Evolutionary conservation across 2,329 filamentous ascomycete species (phyloP), one percentile per base, ranked within the genome.

Genomic region (Chlorencoelia australis): DNA sequence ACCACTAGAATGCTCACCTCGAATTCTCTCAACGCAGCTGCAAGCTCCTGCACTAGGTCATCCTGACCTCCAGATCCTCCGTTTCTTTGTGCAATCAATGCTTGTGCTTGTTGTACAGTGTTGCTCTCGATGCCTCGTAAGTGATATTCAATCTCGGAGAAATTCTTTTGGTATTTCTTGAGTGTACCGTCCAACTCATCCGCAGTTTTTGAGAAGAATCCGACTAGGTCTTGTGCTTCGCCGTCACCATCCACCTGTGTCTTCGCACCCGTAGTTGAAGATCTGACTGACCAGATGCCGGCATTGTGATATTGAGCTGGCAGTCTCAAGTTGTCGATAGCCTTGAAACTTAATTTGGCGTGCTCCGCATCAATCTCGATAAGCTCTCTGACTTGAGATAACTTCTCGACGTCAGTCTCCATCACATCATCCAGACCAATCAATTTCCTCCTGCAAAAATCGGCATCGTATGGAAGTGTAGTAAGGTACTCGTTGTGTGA

Each of bases 311-410:
- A 71, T 49, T 69, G 66, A 35, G 63, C 58, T 14, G 84, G 83
- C 11, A 88, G 66, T 48, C 79, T 78, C 36, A 87, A 66, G 52
- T 84, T 84, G 51, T 86, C 79, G 20, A 84, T 75, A 15, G 79
- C 79, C 39, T 79, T 74, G 65, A 85, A 83, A 42, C 74, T 75
- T 37, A 85, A 69, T 46, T 78, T 73, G 7, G 80, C 79, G 47
- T 87, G 79, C 24, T 75, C 70, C 16, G 73, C 75, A 54, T 85
- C 82, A 43, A 73, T 73, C 48, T 78, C 70, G 51, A 72, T 73
- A 45, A 69, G 61, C 13, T 64, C 64, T 45, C 73, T 71, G 6
- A 73, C 62, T 34, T 66, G 60, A 14, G 73, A 66, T 35, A 82
- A 76, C 15, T 69, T 69, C 31, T 67, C 62, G 3, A 73, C 73